Percentiles rank a stretch among this genome's conserved stretches.
phyloP scores from a whole-genome alignment of 1,284 basidiomycete species.

The Tylopilus orsonianus region DNA sequence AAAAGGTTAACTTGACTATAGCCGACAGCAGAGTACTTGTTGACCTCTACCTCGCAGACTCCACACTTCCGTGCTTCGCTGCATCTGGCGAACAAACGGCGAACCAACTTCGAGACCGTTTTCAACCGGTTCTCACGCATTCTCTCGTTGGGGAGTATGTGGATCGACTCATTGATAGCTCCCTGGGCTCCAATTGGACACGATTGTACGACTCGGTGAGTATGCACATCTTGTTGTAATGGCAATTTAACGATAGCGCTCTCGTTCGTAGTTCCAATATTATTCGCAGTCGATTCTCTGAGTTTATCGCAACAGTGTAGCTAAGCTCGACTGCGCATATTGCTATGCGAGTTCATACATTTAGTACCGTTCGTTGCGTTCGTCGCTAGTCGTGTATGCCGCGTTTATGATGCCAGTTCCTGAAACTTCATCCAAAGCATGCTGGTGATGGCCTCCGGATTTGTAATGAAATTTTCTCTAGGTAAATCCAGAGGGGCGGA shows the following conservation, averaged over 20 bases:
- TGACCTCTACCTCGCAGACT: slow-evolving; percentile 57
- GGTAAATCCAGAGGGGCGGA: neutral
- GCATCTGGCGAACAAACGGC: slow-evolving; percentile 91
- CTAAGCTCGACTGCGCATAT: slow-evolving; percentile 4
- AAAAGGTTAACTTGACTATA: slow-evolving; percentile 61
- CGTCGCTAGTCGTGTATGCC: neutral
- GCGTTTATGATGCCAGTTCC: slow-evolving; percentile 1
- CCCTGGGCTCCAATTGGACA: slow-evolving; percentile 91
- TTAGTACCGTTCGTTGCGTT: neutral
- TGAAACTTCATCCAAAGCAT: neutral
- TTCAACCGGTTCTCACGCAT: slow-evolving; percentile 89
- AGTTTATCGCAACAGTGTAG: slow-evolving; percentile 15
- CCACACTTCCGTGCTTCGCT: slow-evolving; percentile 89
- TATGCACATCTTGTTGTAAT: slow-evolving; percentile 1
- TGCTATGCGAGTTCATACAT: slow-evolving; percentile 4
- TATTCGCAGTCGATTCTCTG: slow-evolving; percentile 81
- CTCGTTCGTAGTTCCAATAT: slow-evolving; percentile 65
- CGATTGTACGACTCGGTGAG: slow-evolving; percentile 87
- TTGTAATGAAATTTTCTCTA: neutral
- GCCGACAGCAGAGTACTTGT: neutral
- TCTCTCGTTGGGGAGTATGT: slow-evolving; percentile 87
- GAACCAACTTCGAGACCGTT: slow-evolving; percentile 84
- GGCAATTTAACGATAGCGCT: slow-evolving; percentile 7
- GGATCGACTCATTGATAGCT: slow-evolving; percentile 84
- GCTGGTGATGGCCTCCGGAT: neutral